phyloP scores from a whole-genome alignment of 108 stramenopile species.

The Epithemia pelagica region DNA sequence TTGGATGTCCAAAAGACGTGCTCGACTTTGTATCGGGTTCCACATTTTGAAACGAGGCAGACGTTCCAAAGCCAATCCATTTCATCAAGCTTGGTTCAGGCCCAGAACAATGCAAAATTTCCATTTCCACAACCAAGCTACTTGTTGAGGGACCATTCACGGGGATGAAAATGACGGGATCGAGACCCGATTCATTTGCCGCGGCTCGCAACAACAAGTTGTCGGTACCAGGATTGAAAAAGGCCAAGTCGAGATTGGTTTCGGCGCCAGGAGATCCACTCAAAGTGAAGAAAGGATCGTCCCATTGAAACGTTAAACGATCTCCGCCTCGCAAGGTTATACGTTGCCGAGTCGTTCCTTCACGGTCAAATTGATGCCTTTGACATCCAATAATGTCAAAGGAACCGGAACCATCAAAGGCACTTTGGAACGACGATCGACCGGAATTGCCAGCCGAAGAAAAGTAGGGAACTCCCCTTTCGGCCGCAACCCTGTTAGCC shows the following conservation, averaged over 20 bases:
- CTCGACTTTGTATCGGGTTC: not conserved
- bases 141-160: conserved; percentile 3
- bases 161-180: not conserved
- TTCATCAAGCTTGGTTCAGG: not conserved
- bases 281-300: conserved; percentile 8
- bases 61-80: not conserved
- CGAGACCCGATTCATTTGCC: not conserved
- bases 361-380: not conserved
- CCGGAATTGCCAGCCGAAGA: conserved; percentile 19
- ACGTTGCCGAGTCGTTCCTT: not conserved
- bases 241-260: conserved; percentile 14
- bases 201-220: not conserved
- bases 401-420: not conserved
- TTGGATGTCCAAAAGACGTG: conserved; percentile 13
- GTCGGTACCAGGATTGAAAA: not conserved
- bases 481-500: not conserved
- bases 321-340: not conserved
- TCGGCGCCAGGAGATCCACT: conserved; percentile 8
- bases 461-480: conserved; percentile 19
- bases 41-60: not conserved
- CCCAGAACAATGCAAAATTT: not conserved
- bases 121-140: not conserved
- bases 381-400: not conserved
- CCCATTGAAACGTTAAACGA: conserved; percentile 5
- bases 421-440: not conserved